Conservation (phyloP, 2,329 filamentous ascomycete genomes). For the Elsinoe necatrix region DNA sequence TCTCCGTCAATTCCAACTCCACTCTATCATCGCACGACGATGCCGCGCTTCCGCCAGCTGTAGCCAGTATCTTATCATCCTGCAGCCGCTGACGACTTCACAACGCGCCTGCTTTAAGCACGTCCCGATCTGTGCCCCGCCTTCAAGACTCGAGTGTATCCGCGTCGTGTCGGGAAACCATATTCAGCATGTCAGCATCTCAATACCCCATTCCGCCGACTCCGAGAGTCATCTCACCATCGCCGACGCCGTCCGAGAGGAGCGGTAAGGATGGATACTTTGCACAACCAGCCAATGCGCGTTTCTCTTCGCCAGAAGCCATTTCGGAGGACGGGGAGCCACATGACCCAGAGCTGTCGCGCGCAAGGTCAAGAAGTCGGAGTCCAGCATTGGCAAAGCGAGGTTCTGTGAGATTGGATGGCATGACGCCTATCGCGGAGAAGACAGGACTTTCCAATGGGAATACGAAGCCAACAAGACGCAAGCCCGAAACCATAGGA, state of each 20-base stretch:
- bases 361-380: slow-evolving; percentile 62
- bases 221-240: slow-evolving; percentile 83
- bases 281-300: slow-evolving; percentile 57
- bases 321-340: slow-evolving; percentile 50
- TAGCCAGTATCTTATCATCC: slow-evolving; percentile 7
- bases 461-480: slow-evolving; percentile 19
- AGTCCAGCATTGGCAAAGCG: slow-evolving; percentile 47
- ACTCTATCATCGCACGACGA: neutral
- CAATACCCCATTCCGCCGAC: slow-evolving; percentile 60
- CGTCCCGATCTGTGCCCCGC: slow-evolving; percentile 11
- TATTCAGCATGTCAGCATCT: slow-evolving; percentile 38
- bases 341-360: slow-evolving; percentile 38
- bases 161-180: neutral
- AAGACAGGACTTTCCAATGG: slow-evolving; percentile 17
- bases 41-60: slow-evolving; percentile 3
- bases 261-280: slow-evolving; percentile 54
- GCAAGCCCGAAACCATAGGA: slow-evolving; percentile 34
- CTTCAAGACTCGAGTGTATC: neutral
- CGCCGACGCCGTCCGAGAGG: slow-evolving; percentile 60
- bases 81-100: slow-evolving; percentile 8
- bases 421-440: slow-evolving; percentile 44
- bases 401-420: slow-evolving; percentile 35
- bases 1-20: neutral
- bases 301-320: slow-evolving; percentile 49
- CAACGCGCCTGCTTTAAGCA: slow-evolving; percentile 12